phyloP scores from a whole-genome alignment of 495 filamentous ascomycete species.

The Annulohypoxylon maeteangense region DNA sequence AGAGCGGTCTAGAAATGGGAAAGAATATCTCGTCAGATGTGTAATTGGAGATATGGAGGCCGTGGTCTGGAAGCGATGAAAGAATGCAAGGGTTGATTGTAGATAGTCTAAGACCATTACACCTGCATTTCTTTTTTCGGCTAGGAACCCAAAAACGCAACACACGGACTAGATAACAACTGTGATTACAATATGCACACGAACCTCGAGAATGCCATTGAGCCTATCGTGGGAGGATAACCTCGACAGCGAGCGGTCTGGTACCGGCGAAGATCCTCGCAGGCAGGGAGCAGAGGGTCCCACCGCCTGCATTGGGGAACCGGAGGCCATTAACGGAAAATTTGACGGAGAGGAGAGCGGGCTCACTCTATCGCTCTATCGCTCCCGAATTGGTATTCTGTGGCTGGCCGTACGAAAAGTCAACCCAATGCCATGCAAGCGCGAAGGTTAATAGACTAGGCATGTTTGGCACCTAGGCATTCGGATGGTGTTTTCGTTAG shows the following conservation, averaged over 20 bases:
- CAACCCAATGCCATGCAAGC: conserved; percentile 14
- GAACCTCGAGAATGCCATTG: conserved; percentile 58
- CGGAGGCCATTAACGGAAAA: conserved; percentile 24
- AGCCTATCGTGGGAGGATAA: conserved; percentile 54
- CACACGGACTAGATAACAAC: neutral
- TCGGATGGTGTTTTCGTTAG: conserved; percentile 33
- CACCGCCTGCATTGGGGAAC: conserved; percentile 28
- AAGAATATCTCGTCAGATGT: conserved; percentile 21
- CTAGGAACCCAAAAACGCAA: neutral
- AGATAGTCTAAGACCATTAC: neutral
- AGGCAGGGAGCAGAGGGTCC: conserved; percentile 28
- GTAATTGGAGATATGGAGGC: neutral
- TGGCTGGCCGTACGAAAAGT: conserved; percentile 7
- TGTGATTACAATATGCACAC: conserved; percentile 19
- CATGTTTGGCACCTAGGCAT: conserved; percentile 7
- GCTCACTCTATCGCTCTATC: neutral
- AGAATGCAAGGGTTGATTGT: neutral
- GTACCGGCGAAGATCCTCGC: conserved; percentile 29
- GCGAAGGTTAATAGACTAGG: conserved; percentile 15
- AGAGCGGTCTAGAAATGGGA: conserved; percentile 33
- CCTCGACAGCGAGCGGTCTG: conserved; percentile 37
- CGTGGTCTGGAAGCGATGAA: neutral
- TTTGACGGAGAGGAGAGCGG: too few species aligned
- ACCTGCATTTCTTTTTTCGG: conserved; percentile 5
- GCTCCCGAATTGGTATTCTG: conserved; percentile 1